Evolutionary conservation across 1,284 basidiomycete genomes (phyloP).

Genomic region (Apiotrichum gracile): DNA sequence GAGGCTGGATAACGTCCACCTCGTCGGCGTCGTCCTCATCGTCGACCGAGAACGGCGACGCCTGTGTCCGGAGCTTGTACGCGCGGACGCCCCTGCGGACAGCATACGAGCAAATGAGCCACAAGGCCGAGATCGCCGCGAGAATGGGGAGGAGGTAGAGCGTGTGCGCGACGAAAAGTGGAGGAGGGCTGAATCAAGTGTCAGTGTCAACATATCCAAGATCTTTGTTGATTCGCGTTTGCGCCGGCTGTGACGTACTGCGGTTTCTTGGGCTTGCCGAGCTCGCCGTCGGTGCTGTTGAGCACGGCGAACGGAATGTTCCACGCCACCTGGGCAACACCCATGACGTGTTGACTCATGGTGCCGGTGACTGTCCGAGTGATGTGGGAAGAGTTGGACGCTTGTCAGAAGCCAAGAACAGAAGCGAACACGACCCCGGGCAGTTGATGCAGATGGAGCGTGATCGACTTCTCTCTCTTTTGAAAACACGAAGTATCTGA

Average conservation of each 20-base stretch:
- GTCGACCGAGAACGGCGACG: constrained; percentile 21
- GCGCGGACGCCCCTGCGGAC: not conserved
- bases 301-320: not conserved
- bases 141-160: constrained; percentile 42
- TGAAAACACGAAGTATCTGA: no score
- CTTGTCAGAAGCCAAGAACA: not conserved
- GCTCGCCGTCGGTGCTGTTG: not conserved
- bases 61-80: constrained; percentile 17
- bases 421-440: no score
- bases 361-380: not conserved
- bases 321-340: not conserved
- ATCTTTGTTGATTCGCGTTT: not conserved
- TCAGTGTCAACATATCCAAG: not conserved
- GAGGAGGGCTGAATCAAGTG: constrained; percentile 26
- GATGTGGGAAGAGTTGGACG: not conserved
- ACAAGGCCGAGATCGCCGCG: constrained; percentile 27
- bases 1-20: constrained; percentile 10
- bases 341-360: not conserved
- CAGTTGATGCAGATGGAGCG: no score
- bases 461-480: no score
- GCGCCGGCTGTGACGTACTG: not conserved
- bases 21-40: constrained; percentile 16
- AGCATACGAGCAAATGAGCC: constrained; percentile 25
- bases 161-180: constrained; percentile 31
- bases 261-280: not conserved